Percentiles rank a stretch among this genome's conserved stretches.
phyloP scores from a whole-genome alignment of 768 basidiomycete species.

The Naganishia kalamii region DNA sequence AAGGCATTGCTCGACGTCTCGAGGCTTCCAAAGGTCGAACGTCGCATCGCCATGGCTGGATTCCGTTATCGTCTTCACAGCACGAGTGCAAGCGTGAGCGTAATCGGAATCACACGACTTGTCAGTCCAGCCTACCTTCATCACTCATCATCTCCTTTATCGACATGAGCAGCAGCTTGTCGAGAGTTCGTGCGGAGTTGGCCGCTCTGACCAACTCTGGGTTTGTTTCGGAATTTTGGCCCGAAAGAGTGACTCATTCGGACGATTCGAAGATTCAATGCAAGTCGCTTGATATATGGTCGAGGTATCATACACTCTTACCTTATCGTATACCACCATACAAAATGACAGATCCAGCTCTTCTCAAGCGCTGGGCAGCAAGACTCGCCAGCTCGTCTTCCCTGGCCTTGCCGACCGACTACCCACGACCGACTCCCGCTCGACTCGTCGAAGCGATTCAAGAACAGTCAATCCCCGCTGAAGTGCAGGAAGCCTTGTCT shows the following conservation, averaged over 20 bases:
- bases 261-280: neutral
- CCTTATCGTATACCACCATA: neutral
- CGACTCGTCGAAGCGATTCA: constrained; percentile 81
- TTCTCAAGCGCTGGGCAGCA: constrained; percentile 44
- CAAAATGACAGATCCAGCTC: constrained; percentile 7
- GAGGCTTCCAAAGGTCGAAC: no score
- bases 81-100: no score
- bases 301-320: neutral
- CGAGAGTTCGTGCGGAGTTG: no score
- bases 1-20: no score
- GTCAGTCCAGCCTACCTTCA: no score
- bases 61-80: no score
- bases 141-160: no score
- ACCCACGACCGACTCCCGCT: constrained; percentile 67
- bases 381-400: constrained; percentile 75
- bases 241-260: neutral
- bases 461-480: constrained; percentile 60
- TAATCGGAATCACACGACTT: no score
- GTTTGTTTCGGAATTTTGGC: neutral
- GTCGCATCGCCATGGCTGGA: no score
- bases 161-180: no score
- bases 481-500: constrained; percentile 55
- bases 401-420: constrained; percentile 90
- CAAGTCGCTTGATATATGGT: neutral
- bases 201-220: neutral